These are phyloP conservation scores for Passiflora organensis DNA, from an alignment of 345 rosid genomes.

Conservation along the genomic window DNA sequence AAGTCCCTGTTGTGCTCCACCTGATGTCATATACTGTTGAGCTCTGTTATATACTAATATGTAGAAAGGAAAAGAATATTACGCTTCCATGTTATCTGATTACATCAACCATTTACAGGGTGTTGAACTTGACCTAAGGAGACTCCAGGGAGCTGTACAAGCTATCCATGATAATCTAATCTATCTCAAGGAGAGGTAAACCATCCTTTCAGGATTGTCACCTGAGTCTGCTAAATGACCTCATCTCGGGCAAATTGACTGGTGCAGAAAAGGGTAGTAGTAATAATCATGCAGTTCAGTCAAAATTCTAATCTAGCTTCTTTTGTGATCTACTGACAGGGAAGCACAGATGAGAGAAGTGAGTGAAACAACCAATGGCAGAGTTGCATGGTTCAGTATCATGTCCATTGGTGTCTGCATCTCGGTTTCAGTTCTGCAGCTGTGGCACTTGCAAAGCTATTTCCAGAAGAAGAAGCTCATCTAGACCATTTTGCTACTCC, in stretches of 20 bases:
- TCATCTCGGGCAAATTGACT: too few species aligned
- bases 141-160: conserved; percentile 62
- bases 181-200: conserved; percentile 58
- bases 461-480: conserved; percentile 16
- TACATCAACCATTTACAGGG: conserved; percentile 40
- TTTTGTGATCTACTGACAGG: not conserved
- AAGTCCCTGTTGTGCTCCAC: conserved; percentile 15
- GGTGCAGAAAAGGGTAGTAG: too few species aligned
- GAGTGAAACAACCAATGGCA: conserved; percentile 8
- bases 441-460: conserved; percentile 11
- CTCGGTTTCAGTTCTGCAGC: conserved; percentile 5
- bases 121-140: conserved; percentile 74
- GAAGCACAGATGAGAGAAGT: conserved; percentile 17
- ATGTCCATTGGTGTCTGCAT: conserved; percentile 13
- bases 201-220: not conserved
- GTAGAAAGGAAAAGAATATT: too few species aligned
- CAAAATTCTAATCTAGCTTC: not conserved
- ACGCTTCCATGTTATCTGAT: not conserved
- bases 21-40: too few species aligned
- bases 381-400: conserved; percentile 14
- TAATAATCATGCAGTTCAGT: too few species aligned
- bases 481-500: not conserved
- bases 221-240: not conserved
- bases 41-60: too few species aligned
- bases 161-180: conserved; percentile 54